Conservation (phyloP, 768 basidiomycete species). For the Antrodiella citrinella region DNA sequence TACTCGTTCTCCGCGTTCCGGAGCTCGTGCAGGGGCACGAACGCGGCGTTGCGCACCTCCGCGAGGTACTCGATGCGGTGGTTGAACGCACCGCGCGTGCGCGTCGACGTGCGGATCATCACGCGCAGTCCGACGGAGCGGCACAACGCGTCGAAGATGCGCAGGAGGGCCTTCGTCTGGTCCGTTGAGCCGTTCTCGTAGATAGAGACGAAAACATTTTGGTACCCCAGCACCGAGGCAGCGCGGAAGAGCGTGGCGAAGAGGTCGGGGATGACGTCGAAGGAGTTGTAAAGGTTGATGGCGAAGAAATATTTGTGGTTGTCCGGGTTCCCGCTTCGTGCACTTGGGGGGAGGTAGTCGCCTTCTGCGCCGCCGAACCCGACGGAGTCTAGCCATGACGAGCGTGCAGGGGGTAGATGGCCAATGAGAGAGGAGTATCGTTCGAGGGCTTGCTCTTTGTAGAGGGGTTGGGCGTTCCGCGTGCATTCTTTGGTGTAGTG, state of each 20-base stretch:
- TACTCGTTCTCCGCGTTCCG: constrained; percentile 88
- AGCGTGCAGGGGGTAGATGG: constrained; percentile 49
- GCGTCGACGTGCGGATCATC: constrained; percentile 86
- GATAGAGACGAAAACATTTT: constrained; percentile 97
- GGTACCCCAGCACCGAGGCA: constrained; percentile 86
- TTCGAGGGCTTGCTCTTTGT: constrained; percentile 75
- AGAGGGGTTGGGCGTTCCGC: constrained; percentile 73
- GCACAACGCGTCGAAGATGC: constrained; percentile 91
- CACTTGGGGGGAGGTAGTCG: constrained; percentile 25
- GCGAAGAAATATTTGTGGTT: constrained; percentile 99
- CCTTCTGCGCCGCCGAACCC: constrained; percentile 37
- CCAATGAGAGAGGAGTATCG: constrained; percentile 83
- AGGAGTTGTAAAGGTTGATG: constrained; percentile 99
- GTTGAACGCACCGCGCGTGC: constrained; percentile 93
- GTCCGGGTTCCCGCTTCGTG: constrained; percentile 31
- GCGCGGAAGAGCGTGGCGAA: constrained; percentile 95
- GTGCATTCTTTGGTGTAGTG: constrained; percentile 94
- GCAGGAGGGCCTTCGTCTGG: constrained; percentile 94
- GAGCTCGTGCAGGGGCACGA: constrained; percentile 91
- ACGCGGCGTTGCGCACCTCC: constrained; percentile 98
- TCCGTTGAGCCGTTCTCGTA: constrained; percentile 99
- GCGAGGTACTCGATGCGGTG: constrained; percentile 99
- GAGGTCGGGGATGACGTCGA: constrained; percentile 95
- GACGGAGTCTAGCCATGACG: constrained; percentile 54
- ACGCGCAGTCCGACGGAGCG: constrained; percentile 86